A percentile compares a stretch with the other conserved stretches of the same genome.
Conservation (phyloP, 2,329 filamentous ascomycete species). For the Corynespora cassiicola region DNA sequence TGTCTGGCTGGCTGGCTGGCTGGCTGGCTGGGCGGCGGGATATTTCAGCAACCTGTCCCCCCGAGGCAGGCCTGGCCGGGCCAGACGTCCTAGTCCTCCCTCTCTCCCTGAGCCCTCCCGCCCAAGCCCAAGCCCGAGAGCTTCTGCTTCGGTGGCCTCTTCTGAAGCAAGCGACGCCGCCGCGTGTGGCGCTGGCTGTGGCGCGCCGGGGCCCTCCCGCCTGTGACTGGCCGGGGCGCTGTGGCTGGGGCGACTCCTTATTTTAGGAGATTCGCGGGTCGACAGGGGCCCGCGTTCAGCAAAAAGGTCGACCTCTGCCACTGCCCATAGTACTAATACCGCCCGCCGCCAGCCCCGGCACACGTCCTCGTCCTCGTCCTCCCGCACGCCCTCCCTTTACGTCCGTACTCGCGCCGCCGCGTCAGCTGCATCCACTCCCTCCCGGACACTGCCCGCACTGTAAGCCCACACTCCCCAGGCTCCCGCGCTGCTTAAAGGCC, state of each 20-base stretch:
- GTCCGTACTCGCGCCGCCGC: constrained; percentile 25
- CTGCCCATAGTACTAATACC: no score
- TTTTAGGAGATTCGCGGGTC: no score
- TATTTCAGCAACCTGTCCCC: background rate
- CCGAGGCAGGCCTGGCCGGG: background rate
- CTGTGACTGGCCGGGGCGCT: no score
- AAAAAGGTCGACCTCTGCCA: no score
- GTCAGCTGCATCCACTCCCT: constrained; percentile 24
- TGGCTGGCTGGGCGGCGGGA: background rate
- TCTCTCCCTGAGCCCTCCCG: background rate
- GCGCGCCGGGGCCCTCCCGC: no score
- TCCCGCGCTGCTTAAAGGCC: background rate
- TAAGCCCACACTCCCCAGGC: no score
- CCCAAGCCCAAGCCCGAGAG: background rate
- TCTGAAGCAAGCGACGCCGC: no score
- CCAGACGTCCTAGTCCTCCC: background rate
- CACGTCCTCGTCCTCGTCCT: constrained; percentile 13
- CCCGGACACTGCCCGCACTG: constrained; percentile 18
- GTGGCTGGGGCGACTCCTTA: no score
- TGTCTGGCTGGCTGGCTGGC: no score
- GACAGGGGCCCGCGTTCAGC: no score
- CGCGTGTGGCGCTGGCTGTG: no score
- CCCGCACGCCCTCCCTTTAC: constrained; percentile 13
- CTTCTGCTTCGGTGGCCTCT: constrained; percentile 18
- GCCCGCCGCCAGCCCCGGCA: constrained; percentile 4